These are phyloP conservation scores for Crithidia sp. DNA, from an alignment of 208 protist genomes.

Conservation along the genomic window DNA sequence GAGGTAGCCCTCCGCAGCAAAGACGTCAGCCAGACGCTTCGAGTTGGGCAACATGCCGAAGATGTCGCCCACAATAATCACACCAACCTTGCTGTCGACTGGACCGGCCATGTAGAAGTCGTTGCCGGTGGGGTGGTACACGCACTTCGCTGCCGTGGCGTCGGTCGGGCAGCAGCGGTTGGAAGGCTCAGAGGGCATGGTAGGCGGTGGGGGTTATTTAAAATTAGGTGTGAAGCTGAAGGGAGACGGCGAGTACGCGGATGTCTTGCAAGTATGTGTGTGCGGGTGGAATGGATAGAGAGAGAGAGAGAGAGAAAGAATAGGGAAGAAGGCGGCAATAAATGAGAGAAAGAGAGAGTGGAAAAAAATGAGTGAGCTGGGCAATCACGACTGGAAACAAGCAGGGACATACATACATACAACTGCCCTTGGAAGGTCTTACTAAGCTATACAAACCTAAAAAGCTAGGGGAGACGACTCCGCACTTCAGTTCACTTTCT, in stretches of 20 bases:
- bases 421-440: no score
- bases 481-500: no score
- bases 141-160: constrained; percentile 15
- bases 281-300: no score
- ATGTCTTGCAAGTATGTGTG: no score
- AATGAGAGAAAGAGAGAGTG: no score
- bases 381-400: no score
- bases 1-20: constrained; percentile 46
- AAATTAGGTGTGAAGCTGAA: not conserved
- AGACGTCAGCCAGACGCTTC: constrained; percentile 47
- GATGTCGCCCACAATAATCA: constrained; percentile 65
- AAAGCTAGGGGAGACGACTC: no score
- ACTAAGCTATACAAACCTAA: no score
- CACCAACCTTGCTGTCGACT: constrained; percentile 39
- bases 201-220: not conserved
- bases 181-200: constrained; percentile 17
- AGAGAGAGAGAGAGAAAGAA: no score
- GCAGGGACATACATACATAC: no score
- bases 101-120: constrained; percentile 54
- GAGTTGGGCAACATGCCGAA: constrained; percentile 60
- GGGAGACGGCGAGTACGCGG: not conserved
- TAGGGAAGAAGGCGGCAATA: no score
- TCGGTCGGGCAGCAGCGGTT: constrained; percentile 63
- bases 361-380: no score
- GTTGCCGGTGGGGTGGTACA: constrained; percentile 36